Evolutionary conservation across 108 stramenopile species (phyloP), one percentile per base, ranked within the genome.

Genomic region (Cyclostephanos tholiformis): DNA sequence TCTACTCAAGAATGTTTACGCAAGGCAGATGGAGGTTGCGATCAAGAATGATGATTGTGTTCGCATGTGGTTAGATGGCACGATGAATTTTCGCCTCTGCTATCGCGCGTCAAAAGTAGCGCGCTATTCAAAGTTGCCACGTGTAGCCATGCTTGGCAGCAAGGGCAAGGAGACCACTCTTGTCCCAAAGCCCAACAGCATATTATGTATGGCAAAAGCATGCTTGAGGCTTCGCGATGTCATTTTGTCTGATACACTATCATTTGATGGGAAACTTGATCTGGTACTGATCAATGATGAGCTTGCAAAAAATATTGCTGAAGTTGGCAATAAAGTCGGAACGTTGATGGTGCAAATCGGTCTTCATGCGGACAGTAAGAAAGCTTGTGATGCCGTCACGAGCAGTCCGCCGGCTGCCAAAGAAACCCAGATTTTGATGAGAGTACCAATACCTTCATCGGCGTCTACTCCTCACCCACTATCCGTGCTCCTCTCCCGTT

Each of bases 401-500:
- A 60, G 59, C 2, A 62, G 61, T 17, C 16, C 61, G 41, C 38
- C 59, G 59, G 14, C 39, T 38, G 61, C 22, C 41, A 22, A 6
- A 53, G 16, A 41, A 23, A 38, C 53, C 20, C 56, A 38, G 55
- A 58, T 38, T 43, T 49, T 50, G 43, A 49, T 66, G 65, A 66
- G 17, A 59, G 0, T 20, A 57, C 41, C 30, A 14, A 30, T 25
- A 46, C 14, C 25, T 48, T 20, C 41, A 35, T 43, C 56, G 19
- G 0, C 57, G 3, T 63, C 32, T 17, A 35, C 43, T 13, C 65
- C 60, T n/a, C 66, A 72, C 51, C 78, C 65, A 38, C 50, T 79
- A 46, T 79, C 71, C 12, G 22, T 72, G 48, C 72, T 79, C 63
- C 51, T 79, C 17, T 61, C 69, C 36, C 38, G 71, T n/a, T 52